Evolutionary conservation across 495 filamentous ascomycete species (phyloP), one percentile per base, ranked within the genome.

Genomic region (Baudoinia panamericana): DNA sequence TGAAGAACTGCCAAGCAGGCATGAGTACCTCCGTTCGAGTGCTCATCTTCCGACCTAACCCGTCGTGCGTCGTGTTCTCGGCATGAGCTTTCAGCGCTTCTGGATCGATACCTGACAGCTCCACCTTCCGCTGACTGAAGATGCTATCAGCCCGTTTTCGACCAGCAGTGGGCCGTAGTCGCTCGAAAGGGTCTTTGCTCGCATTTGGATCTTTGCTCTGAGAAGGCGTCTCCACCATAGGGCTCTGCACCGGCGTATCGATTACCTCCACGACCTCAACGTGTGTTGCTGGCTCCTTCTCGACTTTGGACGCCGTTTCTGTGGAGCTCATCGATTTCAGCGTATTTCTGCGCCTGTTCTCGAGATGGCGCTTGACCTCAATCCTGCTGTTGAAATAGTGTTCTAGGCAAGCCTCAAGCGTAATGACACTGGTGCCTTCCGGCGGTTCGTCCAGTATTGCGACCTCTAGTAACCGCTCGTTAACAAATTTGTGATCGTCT

Each of bases 1-100:
- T 45, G 59, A 94, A 95, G 53, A 97, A 95, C 52, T 94, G 90
- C 88, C 88, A 97, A 10, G 90, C 90, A 10, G 88, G 90, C 69
- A 97, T 93, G 56, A 88, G 75, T 11, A 95, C 80, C 54, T 90
- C 84, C 56, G 82, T 90, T 25, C 80, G 67, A 23, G 81, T 61
- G 19, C 64, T 67, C 25, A 67, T 65, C 40, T 58, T 65, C 17
- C 68, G 60, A 11, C 26, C 17, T n/a, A 20, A 35, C 7, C 12
- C 22, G 17, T 51, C 52, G 40, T 43, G 30, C 35, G 33, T 8
- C 12, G 17, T 22, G 18, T 50, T 48, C 39, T 45, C 26, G 39
- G 54, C 33, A 50, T 47, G 48, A 27, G 64, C 46, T 5, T 66
- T 39, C 45, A 68, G 23, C 62, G 70, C 65, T 38, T 51, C 23